These are phyloP conservation scores for Melaleuca quinquenervia DNA, from an alignment of 345 rosid genomes.

Conservation along the genomic window DNA sequence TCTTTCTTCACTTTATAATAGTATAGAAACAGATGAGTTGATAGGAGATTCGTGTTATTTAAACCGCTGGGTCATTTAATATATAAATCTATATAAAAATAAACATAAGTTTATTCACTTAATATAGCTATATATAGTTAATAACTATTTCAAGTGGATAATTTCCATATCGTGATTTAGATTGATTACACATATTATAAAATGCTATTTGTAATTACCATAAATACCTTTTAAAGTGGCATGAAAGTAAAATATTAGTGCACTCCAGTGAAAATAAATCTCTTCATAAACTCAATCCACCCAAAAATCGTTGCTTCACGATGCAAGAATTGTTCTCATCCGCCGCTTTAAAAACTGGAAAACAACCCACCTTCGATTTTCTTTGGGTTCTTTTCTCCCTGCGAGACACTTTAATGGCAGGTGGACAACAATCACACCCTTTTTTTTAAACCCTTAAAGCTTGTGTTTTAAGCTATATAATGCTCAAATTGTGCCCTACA, in stretches of 20 bases:
- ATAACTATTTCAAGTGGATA: not conserved
- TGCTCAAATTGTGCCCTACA: not conserved
- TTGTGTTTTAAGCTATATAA: not conserved
- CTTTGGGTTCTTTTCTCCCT: not conserved
- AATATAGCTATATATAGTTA: not conserved
- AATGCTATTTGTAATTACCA: too few species aligned
- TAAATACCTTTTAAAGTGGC: not conserved
- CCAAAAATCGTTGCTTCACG: not conserved
- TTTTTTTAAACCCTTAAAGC: not conserved
- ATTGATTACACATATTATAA: too few species aligned
- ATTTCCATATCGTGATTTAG: too few species aligned
- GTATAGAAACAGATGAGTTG: not conserved
- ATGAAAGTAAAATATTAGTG: not conserved
- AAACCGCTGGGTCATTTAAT: not conserved
- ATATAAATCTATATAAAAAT: not conserved
- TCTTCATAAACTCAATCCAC: not conserved
- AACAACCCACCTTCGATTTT: not conserved
- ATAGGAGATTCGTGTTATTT: not conserved
- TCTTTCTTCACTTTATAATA: too few species aligned
- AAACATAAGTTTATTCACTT: not conserved
- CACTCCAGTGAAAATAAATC: not conserved
- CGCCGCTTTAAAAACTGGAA: not conserved
- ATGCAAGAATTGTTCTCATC: not conserved
- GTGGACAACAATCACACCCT: not conserved
- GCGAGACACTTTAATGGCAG: not conserved